phyloP scores from a whole-genome alignment of 208 protist genomes.

The Leishmania lainsoni region DNA sequence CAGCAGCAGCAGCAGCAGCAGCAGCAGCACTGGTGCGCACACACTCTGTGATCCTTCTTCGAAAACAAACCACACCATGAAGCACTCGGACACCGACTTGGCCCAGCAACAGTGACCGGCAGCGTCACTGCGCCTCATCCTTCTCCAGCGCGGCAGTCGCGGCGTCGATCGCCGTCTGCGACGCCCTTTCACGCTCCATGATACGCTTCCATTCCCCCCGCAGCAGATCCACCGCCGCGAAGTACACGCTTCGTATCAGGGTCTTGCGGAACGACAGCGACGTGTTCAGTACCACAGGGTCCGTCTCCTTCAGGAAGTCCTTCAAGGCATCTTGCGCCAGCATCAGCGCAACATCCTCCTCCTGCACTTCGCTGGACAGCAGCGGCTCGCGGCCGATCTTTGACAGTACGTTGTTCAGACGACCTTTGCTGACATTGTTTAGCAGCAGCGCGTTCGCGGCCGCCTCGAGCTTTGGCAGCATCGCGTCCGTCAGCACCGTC shows the following conservation, averaged over 20 bases:
- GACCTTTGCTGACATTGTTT: constrained; percentile 85
- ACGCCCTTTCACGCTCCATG: constrained; percentile 36
- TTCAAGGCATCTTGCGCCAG: constrained; percentile 89
- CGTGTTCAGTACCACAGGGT: constrained; percentile 80
- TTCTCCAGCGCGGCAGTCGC: constrained; percentile 19
- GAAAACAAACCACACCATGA: too few relatives aligned
- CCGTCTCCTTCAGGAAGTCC: constrained; percentile 88
- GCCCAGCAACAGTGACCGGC: neutral
- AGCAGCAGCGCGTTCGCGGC: constrained; percentile 80
- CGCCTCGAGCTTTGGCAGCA: constrained; percentile 83
- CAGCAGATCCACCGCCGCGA: constrained; percentile 66
- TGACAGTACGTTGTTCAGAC: constrained; percentile 82
- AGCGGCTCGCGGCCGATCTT: constrained; percentile 85
- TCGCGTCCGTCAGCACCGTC: constrained; percentile 74
- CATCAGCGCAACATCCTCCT: constrained; percentile 62
- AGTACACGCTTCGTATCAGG: constrained; percentile 82
- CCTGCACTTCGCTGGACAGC: constrained; percentile 55
- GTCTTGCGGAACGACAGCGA: constrained; percentile 76
- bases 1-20: too few relatives aligned
- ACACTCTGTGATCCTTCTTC: too few relatives aligned
- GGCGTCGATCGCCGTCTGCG: constrained; percentile 34
- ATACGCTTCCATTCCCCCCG: constrained; percentile 63
- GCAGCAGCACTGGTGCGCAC: too few relatives aligned
- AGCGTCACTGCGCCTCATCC: neutral
- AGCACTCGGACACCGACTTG: neutral